These are phyloP conservation scores for Cercospora janseana DNA, from an alignment of 2,329 filamentous ascomycete genomes.

Conservation along the genomic window DNA sequence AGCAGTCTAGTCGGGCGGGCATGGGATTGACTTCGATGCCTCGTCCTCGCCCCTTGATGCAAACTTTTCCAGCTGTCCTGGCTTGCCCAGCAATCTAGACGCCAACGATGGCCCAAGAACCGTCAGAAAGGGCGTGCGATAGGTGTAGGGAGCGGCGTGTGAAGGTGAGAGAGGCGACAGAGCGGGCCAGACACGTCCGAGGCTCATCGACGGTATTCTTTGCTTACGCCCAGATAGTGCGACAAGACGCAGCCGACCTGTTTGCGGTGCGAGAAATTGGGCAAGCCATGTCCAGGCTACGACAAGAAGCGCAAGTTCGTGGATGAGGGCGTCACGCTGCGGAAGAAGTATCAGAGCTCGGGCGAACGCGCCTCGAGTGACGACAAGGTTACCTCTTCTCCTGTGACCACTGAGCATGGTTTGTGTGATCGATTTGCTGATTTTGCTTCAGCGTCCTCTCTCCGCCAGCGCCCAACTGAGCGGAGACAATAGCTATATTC, in stretches of 20 bases:
- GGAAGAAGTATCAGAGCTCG: slow-evolving; percentile 34
- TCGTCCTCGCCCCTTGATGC: background rate
- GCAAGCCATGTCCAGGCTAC: slow-evolving; percentile 38
- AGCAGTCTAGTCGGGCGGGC: background rate
- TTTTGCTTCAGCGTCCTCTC: background rate
- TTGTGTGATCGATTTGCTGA: background rate
- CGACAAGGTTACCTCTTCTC: slow-evolving; percentile 13
- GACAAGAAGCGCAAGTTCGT: slow-evolving; percentile 40
- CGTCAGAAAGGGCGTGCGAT: slow-evolving; percentile 36
- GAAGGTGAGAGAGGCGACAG: slow-evolving; percentile 29
- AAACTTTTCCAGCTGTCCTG: background rate
- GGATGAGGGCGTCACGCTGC: slow-evolving; percentile 35
- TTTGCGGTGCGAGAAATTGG: slow-evolving; percentile 37
- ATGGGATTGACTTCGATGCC: background rate
- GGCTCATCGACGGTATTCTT: background rate
- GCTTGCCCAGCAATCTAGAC: slow-evolving; percentile 3
- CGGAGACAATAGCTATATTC: background rate
- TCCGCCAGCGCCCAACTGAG: background rate
- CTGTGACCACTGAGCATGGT: slow-evolving; percentile 1
- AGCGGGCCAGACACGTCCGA: background rate
- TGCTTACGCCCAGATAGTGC: slow-evolving; percentile 25
- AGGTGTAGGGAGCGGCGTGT: slow-evolving; percentile 37
- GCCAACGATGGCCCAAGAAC: slow-evolving; percentile 29
- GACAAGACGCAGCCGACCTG: slow-evolving; percentile 37
- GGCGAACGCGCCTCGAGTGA: slow-evolving; percentile 16